A percentile compares a stretch with the other conserved stretches of the same genome.
phyloP scores from a whole-genome alignment of 768 basidiomycete species.

The Lactifluus volemus region DNA sequence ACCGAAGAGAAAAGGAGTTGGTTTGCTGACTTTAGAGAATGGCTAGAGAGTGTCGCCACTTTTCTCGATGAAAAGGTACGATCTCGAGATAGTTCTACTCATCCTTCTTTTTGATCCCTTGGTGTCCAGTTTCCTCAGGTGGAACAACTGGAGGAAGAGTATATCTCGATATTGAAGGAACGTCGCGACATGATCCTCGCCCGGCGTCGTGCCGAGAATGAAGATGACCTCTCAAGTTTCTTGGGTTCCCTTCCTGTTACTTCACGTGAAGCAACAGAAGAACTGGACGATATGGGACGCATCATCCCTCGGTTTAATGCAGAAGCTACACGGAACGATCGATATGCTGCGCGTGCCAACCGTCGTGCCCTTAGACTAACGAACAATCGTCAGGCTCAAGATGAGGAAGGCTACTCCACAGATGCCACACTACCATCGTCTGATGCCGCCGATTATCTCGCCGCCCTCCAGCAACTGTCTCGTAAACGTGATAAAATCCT shows the following conservation, averaged over 20 bases:
- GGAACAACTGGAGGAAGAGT: slow-evolving; percentile 70
- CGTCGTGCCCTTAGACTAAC: slow-evolving; percentile 42
- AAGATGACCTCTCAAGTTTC: slow-evolving; percentile 69
- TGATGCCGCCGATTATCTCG: slow-evolving; percentile 61
- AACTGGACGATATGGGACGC: slow-evolving; percentile 57
- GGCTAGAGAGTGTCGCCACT: slow-evolving; percentile 74
- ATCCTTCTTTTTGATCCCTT: slow-evolving; percentile 8
- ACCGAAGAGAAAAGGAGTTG: slow-evolving; percentile 76
- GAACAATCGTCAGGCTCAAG: slow-evolving; percentile 22
- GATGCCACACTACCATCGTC: slow-evolving; percentile 62
- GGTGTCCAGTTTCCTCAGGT: slow-evolving; percentile 59
- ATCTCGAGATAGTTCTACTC: not conserved
- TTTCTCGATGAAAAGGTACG: slow-evolving; percentile 83
- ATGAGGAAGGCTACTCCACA: slow-evolving; percentile 82
- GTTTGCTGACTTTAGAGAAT: slow-evolving; percentile 71
- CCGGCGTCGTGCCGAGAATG: slow-evolving; percentile 68
- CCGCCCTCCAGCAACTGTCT: slow-evolving; percentile 48
- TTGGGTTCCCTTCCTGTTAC: slow-evolving; percentile 42
- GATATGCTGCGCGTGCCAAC: slow-evolving; percentile 48
- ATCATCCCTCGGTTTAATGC: slow-evolving; percentile 39
- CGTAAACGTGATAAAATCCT: slow-evolving; percentile 50
- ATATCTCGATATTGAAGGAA: slow-evolving; percentile 65
- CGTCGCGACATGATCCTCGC: slow-evolving; percentile 56
- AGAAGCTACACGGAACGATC: slow-evolving; percentile 38
- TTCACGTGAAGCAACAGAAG: slow-evolving; percentile 29